phyloP scores from a whole-genome alignment of 1,139 yeast species.

The Tardiomyces blankii region DNA sequence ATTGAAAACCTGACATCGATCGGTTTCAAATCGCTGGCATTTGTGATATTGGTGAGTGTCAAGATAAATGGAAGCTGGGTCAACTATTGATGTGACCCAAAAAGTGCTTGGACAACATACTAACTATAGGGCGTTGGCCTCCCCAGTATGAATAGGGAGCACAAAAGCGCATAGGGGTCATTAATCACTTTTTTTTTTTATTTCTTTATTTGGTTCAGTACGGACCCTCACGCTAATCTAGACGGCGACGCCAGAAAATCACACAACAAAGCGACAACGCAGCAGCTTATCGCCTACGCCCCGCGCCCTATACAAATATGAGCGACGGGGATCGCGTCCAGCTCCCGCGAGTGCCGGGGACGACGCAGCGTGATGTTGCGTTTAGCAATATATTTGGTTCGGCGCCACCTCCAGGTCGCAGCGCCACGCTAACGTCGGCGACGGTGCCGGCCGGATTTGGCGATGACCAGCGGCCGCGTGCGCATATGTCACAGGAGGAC shows the following conservation, averaged over 20 bases:
- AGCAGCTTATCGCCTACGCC: not conserved
- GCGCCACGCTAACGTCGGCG: conserved; percentile 8
- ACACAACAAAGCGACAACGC: too few relatives aligned
- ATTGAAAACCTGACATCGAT: too few relatives aligned
- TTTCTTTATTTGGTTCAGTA: too few relatives aligned
- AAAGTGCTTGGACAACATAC: too few relatives aligned
- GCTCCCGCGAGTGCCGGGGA: not conserved
- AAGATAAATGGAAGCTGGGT: too few relatives aligned
- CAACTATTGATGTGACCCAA: too few relatives aligned
- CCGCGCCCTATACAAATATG: not conserved
- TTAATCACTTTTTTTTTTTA: too few relatives aligned
- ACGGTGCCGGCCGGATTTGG: conserved; percentile 7
- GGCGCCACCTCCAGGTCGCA: conserved; percentile 27
- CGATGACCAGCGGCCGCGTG: conserved; percentile 6
- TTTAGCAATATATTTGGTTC: conserved; percentile 28
- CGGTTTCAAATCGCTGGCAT: too few relatives aligned
- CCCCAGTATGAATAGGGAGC: not conserved
- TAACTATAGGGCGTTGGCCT: not conserved
- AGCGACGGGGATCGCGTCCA: not conserved
- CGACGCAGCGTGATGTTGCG: conserved; percentile 21
- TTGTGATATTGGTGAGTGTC: too few relatives aligned
- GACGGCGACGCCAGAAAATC: too few relatives aligned
- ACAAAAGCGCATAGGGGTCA: not conserved
- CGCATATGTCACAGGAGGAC: not conserved
- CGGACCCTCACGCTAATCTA: too few relatives aligned